Conservation (phyloP, 2,329 filamentous ascomycete species). For the Chaetomiaceae sp. region DNA sequence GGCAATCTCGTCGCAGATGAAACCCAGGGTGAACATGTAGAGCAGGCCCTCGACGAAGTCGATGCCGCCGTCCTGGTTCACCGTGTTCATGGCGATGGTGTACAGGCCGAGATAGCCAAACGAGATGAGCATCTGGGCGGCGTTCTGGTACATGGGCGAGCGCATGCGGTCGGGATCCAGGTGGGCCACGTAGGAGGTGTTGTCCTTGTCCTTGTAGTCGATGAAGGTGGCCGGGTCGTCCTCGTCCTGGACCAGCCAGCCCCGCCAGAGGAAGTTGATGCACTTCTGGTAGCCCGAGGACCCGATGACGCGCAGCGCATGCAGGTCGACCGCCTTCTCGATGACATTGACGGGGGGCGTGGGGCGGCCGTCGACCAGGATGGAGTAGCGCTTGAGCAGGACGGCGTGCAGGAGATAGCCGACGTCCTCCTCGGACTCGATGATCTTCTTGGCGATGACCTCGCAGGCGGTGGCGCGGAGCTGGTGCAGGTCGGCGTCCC, state of each 20-base stretch:
- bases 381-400: slow-evolving; percentile 82
- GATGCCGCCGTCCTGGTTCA: slow-evolving; percentile 77
- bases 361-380: slow-evolving; percentile 63
- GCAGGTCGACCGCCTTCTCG: slow-evolving; percentile 87
- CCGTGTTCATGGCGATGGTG: slow-evolving; percentile 87
- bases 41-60: slow-evolving; percentile 78
- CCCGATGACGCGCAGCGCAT: slow-evolving; percentile 81
- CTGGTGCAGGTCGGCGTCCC: slow-evolving; percentile 81
- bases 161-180: slow-evolving; percentile 94
- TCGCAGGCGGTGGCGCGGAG: slow-evolving; percentile 79
- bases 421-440: slow-evolving; percentile 77
- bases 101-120: slow-evolving; percentile 78
- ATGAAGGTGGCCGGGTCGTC: slow-evolving; percentile 84
- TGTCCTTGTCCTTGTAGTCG: slow-evolving; percentile 76
- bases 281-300: slow-evolving; percentile 95
- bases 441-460: slow-evolving; percentile 81
- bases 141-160: slow-evolving; percentile 86
- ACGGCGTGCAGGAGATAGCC: slow-evolving; percentile 73
- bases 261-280: slow-evolving; percentile 85
- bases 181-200: slow-evolving; percentile 70
- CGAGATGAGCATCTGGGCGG: slow-evolving; percentile 77
- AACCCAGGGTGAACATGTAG: slow-evolving; percentile 87
- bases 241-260: slow-evolving; percentile 95
- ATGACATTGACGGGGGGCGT: slow-evolving; percentile 80
- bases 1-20: slow-evolving; percentile 76